Evolutionary conservation across 2,329 filamentous ascomycete genomes (phyloP), one percentile per base, ranked within the genome.

Genomic region (Ascochyta pisi): DNA sequence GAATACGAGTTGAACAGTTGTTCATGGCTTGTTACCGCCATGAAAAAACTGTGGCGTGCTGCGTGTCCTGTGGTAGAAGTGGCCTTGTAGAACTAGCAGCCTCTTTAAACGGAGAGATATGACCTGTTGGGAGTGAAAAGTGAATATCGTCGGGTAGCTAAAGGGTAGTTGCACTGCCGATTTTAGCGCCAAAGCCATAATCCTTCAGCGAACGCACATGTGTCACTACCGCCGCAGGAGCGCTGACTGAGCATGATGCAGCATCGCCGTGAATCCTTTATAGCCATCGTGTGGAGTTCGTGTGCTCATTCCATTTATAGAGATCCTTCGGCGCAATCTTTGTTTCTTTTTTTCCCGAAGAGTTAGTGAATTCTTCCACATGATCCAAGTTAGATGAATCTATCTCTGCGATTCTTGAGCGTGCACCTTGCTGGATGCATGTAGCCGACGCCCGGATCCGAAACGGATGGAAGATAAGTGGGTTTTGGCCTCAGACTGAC

Each of bases 211-310:
- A 15, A 34, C 13, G 27, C 44, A 39, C 26, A 15, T 5, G 39
- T 54, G 39, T 35, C n/a, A 45, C 26, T 10, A 23, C 12, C 15
- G 6, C 19, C 33, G 15, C 26, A 44, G 33, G 15, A 49, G 39
- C 40, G 45, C 51, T 50, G 15, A 45, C 26, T 13, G 39, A 34
- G 33, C 34, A 33, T 45, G 34, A 12, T 39, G 22, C 51, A 35
- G 22, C 16, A 34, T 44, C 33, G 51, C 24, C 19, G 35, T 45
- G 45, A 27, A 15, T 39, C n/a, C 16, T 40, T 15, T 40, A 22
- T 19, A 16, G 16, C 23, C 29, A 22, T 8, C 12, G 9, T 19
- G 49, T 16, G 4, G 15, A 15, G 19, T 2, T 7, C 13, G 13
- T 6, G 13, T 15, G 23, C 27, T 16, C 38, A 6, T 15, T 33